Percentiles rank a stretch among this genome's conserved stretches.
Conservation (phyloP, 768 basidiomycete species). For the Lactarius sanguifluus region DNA sequence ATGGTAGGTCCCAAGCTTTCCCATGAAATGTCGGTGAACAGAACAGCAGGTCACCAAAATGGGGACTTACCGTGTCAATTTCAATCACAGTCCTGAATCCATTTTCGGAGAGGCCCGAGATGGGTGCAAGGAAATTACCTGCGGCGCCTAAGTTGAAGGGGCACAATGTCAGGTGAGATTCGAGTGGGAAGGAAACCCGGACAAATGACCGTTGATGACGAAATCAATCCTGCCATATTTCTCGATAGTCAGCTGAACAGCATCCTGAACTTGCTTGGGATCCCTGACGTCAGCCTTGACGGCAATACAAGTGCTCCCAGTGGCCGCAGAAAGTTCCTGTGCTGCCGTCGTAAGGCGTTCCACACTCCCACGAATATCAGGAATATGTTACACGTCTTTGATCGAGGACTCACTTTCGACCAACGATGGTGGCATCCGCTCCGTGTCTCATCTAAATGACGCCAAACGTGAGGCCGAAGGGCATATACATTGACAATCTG, state of each 20-base stretch:
- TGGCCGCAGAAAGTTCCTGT: constrained; percentile 63
- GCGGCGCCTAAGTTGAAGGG: constrained; percentile 66
- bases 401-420: constrained; percentile 66
- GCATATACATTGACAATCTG: not conserved
- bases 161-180: not conserved
- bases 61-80: constrained; percentile 75
- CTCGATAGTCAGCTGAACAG: constrained; percentile 72
- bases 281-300: constrained; percentile 82
- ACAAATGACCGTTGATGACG: constrained; percentile 79
- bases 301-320: constrained; percentile 70
- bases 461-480: not conserved
- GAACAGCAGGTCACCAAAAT: not conserved
- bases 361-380: constrained; percentile 44
- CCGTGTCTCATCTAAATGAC: constrained; percentile 74
- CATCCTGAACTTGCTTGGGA: constrained; percentile 66
- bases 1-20: constrained; percentile 86
- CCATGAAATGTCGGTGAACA: constrained; percentile 9
- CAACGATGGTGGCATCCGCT: constrained; percentile 77
- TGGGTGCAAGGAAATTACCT: constrained; percentile 92
- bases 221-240: constrained; percentile 89
- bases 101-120: constrained; percentile 80
- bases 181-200: not conserved
- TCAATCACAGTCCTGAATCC: constrained; percentile 92
- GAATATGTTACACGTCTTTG: constrained; percentile 11
- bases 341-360: constrained; percentile 72